Base-by-base conservation (phyloP, 2,329 filamentous ascomycete species). In the Macroventuria anomochaeta region DNA sequence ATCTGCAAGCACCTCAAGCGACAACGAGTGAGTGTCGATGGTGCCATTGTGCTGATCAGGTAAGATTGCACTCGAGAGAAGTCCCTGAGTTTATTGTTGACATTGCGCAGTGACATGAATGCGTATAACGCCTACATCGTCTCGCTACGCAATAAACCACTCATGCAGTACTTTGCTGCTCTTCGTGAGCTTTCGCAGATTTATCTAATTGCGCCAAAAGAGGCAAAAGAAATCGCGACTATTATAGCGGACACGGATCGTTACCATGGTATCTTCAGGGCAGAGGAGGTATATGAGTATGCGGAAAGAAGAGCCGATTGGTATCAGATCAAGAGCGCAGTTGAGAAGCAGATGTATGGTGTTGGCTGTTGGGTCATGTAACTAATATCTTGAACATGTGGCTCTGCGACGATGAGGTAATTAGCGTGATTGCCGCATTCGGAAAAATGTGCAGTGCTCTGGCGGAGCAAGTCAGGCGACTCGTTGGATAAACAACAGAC, bases 1-100 rank as follows among this genome's bases (percentile, higher is more conserved):
- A 81, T 99, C 43, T 97, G 93, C 82, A 99, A 99, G 77, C 95
- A 99, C 76, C 84, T 99, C 62, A 99, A 99, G 80, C 89, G 93
- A 8, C 95, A 97, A 79, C 88, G 95, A 50, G 85, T 99, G 75
- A 93, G 88, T 71, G 90, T 91, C 21, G 88, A 91, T 57, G 95
- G 95, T 50, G 91, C 95, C 17, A 85, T 97, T 71, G 93, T 89
- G 74, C 84, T 99, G 59, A 97, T 99, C 70, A 85, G 82, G 82
- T 85, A 75, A 58, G 73, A 57, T 17, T 13, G 15, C 37, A 33
- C 29, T 20, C 11, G 15, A 11, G 13, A 21, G 1, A 3, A 13
- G 10, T 10, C 23, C 5, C 18, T 34, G 5, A 18, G 32, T 18
- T 18, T 28, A 23, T n/a, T 15, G 33, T 32, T 50, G 31, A 59